A percentile compares a stretch with the other conserved stretches of the same genome.
Evolutionary conservation across 1,139 yeast species (phyloP).

Genomic region (Diutina scorzettiae): DNA sequence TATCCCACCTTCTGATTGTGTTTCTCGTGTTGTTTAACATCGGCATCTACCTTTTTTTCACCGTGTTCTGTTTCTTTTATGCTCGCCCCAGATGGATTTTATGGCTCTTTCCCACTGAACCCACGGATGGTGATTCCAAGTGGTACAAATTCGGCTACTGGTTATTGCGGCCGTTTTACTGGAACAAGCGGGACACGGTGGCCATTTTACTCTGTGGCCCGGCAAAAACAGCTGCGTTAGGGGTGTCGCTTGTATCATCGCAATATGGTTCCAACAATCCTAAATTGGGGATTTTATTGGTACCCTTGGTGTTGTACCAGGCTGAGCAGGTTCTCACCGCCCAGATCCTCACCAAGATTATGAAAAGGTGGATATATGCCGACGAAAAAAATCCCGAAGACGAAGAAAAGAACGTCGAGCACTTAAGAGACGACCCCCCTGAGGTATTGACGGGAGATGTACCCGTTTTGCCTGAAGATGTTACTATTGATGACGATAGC

Average conservation of each 20-base stretch:
- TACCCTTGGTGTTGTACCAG: slow-evolving; percentile 76
- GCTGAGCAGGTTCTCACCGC: slow-evolving; percentile 79
- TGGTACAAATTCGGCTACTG: slow-evolving; percentile 29
- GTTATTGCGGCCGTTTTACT: slow-evolving; percentile 54
- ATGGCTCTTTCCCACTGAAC: slow-evolving; percentile 31
- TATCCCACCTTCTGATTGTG: slow-evolving; percentile 56
- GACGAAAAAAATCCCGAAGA: slow-evolving; percentile 14
- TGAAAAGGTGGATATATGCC: slow-evolving; percentile 53
- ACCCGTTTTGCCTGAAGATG: slow-evolving; percentile 5
- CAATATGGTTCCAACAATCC: slow-evolving; percentile 61
- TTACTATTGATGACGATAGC: background rate
- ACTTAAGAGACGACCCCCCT: slow-evolving; percentile 1
- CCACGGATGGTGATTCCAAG: slow-evolving; percentile 29
- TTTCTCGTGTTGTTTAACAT: slow-evolving; percentile 72
- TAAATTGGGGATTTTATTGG: slow-evolving; percentile 58
- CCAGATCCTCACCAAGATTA: slow-evolving; percentile 49
- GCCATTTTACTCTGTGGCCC: slow-evolving; percentile 82
- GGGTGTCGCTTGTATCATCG: slow-evolving; percentile 68
- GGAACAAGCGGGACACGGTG: slow-evolving; percentile 59
- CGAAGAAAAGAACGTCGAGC: background rate
- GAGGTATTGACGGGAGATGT: slow-evolving; percentile 3
- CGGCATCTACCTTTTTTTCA: slow-evolving; percentile 67
- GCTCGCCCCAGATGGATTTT: slow-evolving; percentile 52
- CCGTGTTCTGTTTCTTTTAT: slow-evolving; percentile 42
- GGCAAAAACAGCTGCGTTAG: slow-evolving; percentile 86